These are phyloP conservation scores for Allium sativum DNA, from an alignment of 106 monocot species.

Conservation along the genomic window DNA sequence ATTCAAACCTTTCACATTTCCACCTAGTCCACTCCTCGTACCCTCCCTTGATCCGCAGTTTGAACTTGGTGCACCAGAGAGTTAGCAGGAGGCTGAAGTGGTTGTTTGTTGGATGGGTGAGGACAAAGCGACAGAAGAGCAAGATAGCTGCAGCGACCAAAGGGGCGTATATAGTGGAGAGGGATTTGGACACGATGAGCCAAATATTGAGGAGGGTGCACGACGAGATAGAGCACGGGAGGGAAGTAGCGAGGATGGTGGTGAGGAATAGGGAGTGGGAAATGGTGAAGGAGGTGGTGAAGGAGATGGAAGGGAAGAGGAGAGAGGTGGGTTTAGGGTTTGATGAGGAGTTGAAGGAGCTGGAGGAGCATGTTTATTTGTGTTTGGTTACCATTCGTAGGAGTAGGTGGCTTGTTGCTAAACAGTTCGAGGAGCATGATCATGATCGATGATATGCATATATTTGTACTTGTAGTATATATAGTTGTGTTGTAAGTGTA, in stretches of 20 bases:
- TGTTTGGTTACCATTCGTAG: slow-evolving; percentile 75
- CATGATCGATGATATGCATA: neutral
- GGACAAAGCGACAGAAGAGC: slow-evolving; percentile 9
- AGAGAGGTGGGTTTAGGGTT: slow-evolving; percentile 25
- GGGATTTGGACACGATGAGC: slow-evolving; percentile 79
- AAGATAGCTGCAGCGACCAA: slow-evolving; percentile 64
- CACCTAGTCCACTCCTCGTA: slow-evolving; percentile 20
- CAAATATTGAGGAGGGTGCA: slow-evolving; percentile 60
- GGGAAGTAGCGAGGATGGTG: slow-evolving; percentile 49
- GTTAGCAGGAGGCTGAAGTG: slow-evolving; percentile 12
- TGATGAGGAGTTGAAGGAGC: slow-evolving; percentile 49
- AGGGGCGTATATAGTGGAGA: slow-evolving; percentile 72
- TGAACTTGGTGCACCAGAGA: slow-evolving; percentile 12
- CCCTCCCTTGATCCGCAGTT: slow-evolving; percentile 18
- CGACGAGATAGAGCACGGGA: slow-evolving; percentile 78
- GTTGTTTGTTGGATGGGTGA: neutral
- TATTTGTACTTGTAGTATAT: neutral
- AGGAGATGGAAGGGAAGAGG: slow-evolving; percentile 32
- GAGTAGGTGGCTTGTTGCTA: slow-evolving; percentile 33
- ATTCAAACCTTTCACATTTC: slow-evolving; percentile 26
- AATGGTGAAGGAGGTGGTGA: slow-evolving; percentile 35
- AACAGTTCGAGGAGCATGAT: neutral
- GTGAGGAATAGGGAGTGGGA: slow-evolving; percentile 19
- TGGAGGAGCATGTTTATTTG: slow-evolving; percentile 78
- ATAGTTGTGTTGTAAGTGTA: too few species aligned